These are phyloP conservation scores for Trichophyton simii DNA, from an alignment of 2,329 filamentous ascomycete genomes.

Conservation along the genomic window DNA sequence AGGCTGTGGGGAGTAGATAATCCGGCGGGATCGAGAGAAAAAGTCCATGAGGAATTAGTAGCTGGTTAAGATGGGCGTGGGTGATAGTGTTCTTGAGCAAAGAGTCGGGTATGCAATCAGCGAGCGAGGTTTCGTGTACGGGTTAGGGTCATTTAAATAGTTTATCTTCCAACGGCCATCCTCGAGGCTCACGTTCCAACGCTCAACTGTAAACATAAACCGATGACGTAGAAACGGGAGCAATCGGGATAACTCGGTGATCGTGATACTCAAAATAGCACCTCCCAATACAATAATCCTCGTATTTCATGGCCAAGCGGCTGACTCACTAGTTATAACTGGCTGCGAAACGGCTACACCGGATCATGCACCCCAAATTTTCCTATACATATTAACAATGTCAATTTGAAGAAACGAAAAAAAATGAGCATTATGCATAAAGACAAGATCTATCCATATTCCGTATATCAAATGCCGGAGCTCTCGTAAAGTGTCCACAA, in stretches of 20 bases:
- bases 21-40: conserved; percentile 3
- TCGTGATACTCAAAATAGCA: not conserved
- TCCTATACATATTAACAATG: no score
- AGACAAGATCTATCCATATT: not conserved
- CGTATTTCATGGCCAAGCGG: not conserved
- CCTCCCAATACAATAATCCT: not conserved
- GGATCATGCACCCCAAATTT: no score
- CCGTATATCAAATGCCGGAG: not conserved
- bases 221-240: not conserved
- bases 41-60: conserved; percentile 2
- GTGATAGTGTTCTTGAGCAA: no score
- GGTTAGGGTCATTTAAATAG: not conserved
- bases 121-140: not conserved
- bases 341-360: not conserved
- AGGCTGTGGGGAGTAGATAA: conserved; percentile 4
- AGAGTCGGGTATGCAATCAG: no score
- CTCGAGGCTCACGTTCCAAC: not conserved
- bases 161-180: not conserved
- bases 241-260: not conserved
- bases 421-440: not conserved
- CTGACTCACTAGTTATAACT: not conserved
- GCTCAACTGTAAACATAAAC: not conserved
- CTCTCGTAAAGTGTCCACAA: not conserved
- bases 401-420: not conserved
- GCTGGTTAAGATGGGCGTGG: not conserved